Evolutionary conservation across 148 eudicot genomes (phyloP).

Genomic region (Polygonum aviculare): DNA sequence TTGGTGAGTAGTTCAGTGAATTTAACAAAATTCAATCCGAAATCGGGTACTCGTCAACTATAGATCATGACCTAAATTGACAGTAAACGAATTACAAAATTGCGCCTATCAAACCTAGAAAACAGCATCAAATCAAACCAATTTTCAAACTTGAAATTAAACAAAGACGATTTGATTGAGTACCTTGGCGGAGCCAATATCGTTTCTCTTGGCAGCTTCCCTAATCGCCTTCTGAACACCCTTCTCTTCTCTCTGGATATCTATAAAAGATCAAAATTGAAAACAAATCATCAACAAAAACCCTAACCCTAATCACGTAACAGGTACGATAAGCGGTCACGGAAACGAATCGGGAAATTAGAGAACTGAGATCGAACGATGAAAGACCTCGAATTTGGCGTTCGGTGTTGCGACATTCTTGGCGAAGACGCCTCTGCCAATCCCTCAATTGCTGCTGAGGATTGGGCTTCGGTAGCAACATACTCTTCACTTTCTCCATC

Average conservation of each 20-base stretch:
- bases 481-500: conserved; percentile 47
- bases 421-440: conserved; percentile 92
- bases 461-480: conserved; percentile 62
- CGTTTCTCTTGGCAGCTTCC: conserved; percentile 95
- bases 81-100: background rate
- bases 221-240: conserved; percentile 88
- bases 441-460: conserved; percentile 74
- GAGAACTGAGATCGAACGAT: background rate
- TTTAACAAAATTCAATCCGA: background rate
- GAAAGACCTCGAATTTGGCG: conserved; percentile 77
- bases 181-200: conserved; percentile 98
- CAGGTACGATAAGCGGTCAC: background rate
- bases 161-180: background rate
- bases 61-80: background rate
- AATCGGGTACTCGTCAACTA: background rate
- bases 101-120: background rate
- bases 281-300: background rate
- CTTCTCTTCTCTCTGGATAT: conserved; percentile 95
- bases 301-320: background rate
- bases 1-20: background rate
- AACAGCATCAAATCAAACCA: background rate
- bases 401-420: conserved; percentile 82
- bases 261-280: conserved; percentile 23
- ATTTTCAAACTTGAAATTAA: background rate
- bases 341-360: background rate